These are phyloP conservation scores for Chaetomidium leptoderma DNA, from an alignment of 495 filamentous ascomycete species.

Conservation along the genomic window DNA sequence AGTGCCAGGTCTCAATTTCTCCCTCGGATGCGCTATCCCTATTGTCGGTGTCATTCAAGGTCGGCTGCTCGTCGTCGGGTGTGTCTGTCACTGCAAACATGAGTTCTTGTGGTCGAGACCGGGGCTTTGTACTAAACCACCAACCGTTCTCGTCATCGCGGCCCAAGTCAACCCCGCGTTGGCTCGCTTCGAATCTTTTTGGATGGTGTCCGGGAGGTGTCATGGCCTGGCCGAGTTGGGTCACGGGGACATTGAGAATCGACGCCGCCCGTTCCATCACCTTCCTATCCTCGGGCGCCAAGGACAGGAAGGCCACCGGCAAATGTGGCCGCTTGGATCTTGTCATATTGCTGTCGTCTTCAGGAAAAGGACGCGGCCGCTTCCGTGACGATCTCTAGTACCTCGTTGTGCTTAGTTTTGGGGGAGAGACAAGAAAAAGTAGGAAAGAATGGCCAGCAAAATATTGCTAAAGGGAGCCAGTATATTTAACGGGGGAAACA, in stretches of 20 bases:
- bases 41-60: neutral
- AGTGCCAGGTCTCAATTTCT: neutral
- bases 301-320: neutral
- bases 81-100: neutral
- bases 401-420: neutral
- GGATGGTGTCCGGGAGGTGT: neutral
- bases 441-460: neutral
- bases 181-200: neutral
- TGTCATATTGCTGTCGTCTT: conserved; percentile 1
- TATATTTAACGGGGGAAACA: neutral
- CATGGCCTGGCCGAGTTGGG: neutral
- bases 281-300: conserved; percentile 7
- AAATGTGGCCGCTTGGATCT: neutral
- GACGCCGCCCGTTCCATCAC: conserved; percentile 3
- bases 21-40: neutral
- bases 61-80: neutral
- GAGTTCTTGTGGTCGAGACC: neutral
- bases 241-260: neutral
- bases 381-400: neutral
- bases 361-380: neutral
- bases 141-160: neutral
- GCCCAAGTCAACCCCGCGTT: neutral
- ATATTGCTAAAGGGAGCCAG: neutral
- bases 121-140: neutral
- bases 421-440: neutral